These are phyloP conservation scores for Lachancea fermentati DNA, from an alignment of 805 yeast species.

Conservation along the genomic window DNA sequence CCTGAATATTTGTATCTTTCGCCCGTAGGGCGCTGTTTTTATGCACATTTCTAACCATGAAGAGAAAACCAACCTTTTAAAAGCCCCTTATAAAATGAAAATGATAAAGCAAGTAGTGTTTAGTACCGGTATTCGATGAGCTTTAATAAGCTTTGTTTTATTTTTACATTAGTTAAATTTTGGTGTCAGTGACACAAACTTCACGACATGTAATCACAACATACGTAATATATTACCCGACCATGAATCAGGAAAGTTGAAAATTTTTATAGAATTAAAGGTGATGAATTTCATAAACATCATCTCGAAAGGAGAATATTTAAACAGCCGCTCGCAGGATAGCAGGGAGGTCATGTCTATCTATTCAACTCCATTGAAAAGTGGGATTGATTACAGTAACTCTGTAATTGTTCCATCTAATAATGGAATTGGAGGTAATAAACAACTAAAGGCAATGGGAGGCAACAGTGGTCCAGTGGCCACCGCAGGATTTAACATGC, in stretches of 20 bases:
- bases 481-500: slow-evolving; percentile 1
- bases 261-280: slow-evolving; percentile 2
- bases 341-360: slow-evolving; percentile 13
- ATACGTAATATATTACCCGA: neutral
- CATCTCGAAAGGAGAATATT: slow-evolving; percentile 1
- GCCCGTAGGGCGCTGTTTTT: neutral
- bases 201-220: slow-evolving; percentile 4
- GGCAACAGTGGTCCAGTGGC: slow-evolving; percentile 2
- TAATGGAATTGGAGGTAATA: slow-evolving; percentile 11
- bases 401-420: slow-evolving; percentile 17
- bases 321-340: neutral
- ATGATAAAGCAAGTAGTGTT: neutral
- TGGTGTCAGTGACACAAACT: neutral
- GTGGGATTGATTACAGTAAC: slow-evolving; percentile 25
- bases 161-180: neutral
- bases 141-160: neutral
- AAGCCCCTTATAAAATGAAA: neutral
- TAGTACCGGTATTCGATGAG: neutral
- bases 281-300: neutral
- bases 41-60: neutral
- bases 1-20: neutral
- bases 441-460: slow-evolving; percentile 3
- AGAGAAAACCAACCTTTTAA: too few relatives aligned
- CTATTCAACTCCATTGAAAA: slow-evolving; percentile 33
- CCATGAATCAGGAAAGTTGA: neutral